Evolutionary conservation across 75 land plant genomes (phyloP).

Genomic region (Ceratopteris richardii): DNA sequence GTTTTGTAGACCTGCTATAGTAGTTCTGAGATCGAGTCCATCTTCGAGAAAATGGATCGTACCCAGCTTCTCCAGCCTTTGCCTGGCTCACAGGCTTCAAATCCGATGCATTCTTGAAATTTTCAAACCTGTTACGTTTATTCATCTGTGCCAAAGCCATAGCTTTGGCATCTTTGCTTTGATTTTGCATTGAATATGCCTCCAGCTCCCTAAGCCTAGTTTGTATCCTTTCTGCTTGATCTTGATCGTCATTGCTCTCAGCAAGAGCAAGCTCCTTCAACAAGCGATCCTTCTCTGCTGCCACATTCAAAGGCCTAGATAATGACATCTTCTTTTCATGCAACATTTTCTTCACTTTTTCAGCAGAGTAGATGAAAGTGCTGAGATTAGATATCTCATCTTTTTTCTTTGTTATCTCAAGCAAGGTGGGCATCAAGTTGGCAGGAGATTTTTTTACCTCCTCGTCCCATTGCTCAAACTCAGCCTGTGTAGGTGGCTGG

Average conservation of each 20-base stretch:
- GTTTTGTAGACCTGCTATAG: conserved; percentile 39
- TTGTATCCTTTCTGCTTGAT: conserved; percentile 57
- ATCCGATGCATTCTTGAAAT: conserved; percentile 86
- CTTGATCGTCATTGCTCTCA: conserved; percentile 40
- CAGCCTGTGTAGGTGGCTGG: conserved; percentile 49
- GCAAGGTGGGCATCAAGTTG: conserved; percentile 28
- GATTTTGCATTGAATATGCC: conserved; percentile 25
- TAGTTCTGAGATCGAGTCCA: conserved; percentile 93
- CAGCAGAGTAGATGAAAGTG: conserved; percentile 81
- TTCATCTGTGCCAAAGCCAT: conserved; percentile 78
- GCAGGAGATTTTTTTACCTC: conserved; percentile 45
- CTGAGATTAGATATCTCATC: conserved; percentile 52
- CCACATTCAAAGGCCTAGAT: conserved; percentile 63
- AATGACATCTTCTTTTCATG: conserved; percentile 84
- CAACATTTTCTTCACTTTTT: conserved; percentile 84
- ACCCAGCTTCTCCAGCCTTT: conserved; percentile 91
- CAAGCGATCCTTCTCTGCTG: conserved; percentile 74
- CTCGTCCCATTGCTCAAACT: conserved; percentile 51
- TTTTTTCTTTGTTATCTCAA: conserved; percentile 51
- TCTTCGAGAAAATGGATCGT: conserved; percentile 93
- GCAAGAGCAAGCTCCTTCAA: conserved; percentile 64
- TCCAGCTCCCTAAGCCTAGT: conserved; percentile 59
- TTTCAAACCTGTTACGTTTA: conserved; percentile 71
- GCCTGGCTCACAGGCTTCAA: conserved; percentile 57
- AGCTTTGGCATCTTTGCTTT: conserved; percentile 66